phyloP scores from a whole-genome alignment of 108 stramenopile species.

The Skeletonema marinoi region DNA sequence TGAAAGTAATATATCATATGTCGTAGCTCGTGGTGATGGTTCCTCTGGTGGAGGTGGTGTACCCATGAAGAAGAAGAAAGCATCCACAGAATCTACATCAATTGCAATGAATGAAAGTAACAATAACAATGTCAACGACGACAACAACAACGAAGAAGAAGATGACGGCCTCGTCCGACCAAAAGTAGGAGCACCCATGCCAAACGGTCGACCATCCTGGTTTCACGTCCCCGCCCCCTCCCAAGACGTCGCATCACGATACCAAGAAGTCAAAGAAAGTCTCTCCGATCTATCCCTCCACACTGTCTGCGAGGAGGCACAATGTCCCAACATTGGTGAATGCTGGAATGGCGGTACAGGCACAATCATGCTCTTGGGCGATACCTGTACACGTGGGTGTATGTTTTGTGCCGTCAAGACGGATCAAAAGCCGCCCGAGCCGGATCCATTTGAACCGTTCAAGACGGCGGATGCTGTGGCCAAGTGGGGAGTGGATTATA shows the following conservation, averaged over 20 bases:
- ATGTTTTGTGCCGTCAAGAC: conserved; percentile 99
- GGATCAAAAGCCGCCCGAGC: conserved; percentile 83
- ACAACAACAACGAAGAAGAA: conserved; percentile 21
- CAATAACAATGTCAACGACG: not conserved
- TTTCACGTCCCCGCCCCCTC: conserved; percentile 75
- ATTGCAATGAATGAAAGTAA: not conserved
- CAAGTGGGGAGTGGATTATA: conserved; percentile 98
- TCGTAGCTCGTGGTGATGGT: conserved; percentile 75
- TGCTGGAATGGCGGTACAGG: conserved; percentile 99
- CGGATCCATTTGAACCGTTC: conserved; percentile 96
- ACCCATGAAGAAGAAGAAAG: conserved; percentile 62
- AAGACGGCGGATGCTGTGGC: conserved; percentile 91
- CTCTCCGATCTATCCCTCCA: conserved; percentile 78
- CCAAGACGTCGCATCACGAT: conserved; percentile 64
- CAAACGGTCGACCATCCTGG: conserved; percentile 75
- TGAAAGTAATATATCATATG: conserved; percentile 46
- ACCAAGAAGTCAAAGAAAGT: conserved; percentile 74
- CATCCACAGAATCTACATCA: not conserved
- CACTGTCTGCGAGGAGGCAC: conserved; percentile 99
- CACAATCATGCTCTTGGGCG: conserved; percentile 99
- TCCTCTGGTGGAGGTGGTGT: conserved; percentile 83
- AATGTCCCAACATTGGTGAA: conserved; percentile 99
- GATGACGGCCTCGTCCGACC: conserved; percentile 46
- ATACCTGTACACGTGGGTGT: conserved; percentile 98
- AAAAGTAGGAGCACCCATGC: conserved; percentile 88